Conservation (phyloP, 257 asterid genomes). For the Solanum clarkiae region DNA sequence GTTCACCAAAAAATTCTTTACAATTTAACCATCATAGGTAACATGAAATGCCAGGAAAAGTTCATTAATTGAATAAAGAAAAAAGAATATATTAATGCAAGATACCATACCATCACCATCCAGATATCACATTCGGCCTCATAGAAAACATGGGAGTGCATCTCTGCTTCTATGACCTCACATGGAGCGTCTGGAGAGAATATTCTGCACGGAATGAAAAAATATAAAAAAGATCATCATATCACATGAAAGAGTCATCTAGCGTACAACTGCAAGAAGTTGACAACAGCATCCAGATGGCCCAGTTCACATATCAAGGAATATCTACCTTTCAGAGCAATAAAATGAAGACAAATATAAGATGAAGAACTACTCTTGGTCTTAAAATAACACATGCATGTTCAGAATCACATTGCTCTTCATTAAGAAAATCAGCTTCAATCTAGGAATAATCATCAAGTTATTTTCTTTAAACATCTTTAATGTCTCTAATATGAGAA, state of each 20-base stretch:
- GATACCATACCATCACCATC: slow-evolving; percentile 90
- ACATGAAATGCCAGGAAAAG: not conserved
- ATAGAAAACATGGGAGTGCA: slow-evolving; percentile 81
- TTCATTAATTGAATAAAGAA: slow-evolving; percentile 1
- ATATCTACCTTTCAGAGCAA: not conserved
- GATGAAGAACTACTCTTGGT: not conserved
- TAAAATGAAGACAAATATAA: not conserved
- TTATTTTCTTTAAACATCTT: not conserved
- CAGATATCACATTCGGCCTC: slow-evolving; percentile 98
- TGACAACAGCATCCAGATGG: not conserved
- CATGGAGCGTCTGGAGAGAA: slow-evolving; percentile 95
- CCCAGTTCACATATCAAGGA: not conserved
- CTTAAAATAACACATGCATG: not conserved
- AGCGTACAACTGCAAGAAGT: not conserved
- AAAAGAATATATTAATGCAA: not conserved
- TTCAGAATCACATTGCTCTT: not conserved
- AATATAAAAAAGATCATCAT: not conserved
- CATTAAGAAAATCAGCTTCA: not conserved
- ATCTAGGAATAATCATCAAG: not conserved
- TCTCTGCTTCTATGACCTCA: slow-evolving; percentile 92
- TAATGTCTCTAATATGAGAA: not conserved
- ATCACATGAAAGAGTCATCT: not conserved
- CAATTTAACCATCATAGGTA: not conserved
- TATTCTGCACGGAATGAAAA: slow-evolving; percentile 34
- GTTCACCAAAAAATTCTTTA: not conserved